Evolutionary conservation across 768 basidiomycete genomes (phyloP).

Genomic region (Favolaschia claudopus): DNA sequence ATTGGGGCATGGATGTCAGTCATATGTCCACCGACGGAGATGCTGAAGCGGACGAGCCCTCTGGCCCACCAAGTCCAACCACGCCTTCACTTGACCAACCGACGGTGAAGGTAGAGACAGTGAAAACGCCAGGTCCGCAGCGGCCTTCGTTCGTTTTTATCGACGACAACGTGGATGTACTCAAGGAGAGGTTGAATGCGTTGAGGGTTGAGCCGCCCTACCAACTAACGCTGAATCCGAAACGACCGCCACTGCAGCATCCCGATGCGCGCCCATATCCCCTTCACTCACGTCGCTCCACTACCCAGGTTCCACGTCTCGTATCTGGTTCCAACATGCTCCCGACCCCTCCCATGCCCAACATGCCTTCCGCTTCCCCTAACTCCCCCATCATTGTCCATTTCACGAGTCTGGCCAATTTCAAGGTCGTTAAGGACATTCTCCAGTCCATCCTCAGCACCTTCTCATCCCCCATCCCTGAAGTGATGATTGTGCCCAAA

Average conservation of each 20-base stretch:
- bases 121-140: constrained; percentile 11
- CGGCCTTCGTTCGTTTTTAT: constrained; percentile 81
- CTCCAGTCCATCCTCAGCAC: constrained; percentile 69
- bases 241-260: constrained; percentile 74
- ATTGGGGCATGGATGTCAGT: constrained; percentile 95
- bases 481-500: constrained; percentile 97
- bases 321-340: constrained; percentile 40
- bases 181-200: constrained; percentile 77
- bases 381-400: constrained; percentile 87
- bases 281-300: constrained; percentile 84
- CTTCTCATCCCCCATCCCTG: constrained; percentile 62
- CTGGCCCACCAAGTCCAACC: constrained; percentile 18
- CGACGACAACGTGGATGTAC: constrained; percentile 87
- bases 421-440: constrained; percentile 86
- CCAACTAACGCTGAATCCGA: constrained; percentile 49
- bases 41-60: constrained; percentile 44
- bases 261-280: too few species aligned
- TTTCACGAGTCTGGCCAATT: constrained; percentile 91
- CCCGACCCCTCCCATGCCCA: constrained; percentile 41
- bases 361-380: too few species aligned
- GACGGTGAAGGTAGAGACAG: constrained; percentile 9
- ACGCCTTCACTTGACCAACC: constrained; percentile 17
- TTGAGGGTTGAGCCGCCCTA: constrained; percentile 65
- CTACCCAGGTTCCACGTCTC: constrained; percentile 77
- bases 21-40: constrained; percentile 74